Evolutionary conservation across 208 protist species (phyloP).

Genomic region (Crithidia bombi): DNA sequence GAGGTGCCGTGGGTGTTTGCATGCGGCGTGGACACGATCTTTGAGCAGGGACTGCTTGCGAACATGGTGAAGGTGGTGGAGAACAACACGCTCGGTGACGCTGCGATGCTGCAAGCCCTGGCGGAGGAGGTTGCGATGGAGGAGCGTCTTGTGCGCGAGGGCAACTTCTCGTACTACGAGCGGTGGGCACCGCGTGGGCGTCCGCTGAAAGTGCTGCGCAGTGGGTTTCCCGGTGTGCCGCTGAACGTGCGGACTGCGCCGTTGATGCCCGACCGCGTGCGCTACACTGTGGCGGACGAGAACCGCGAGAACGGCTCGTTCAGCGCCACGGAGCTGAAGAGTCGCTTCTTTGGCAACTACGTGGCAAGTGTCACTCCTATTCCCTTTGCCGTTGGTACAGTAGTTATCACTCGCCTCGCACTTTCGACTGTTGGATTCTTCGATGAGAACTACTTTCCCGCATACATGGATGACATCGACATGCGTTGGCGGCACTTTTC

Average conservation of each 20-base stretch:
- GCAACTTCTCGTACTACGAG: conserved; percentile 38
- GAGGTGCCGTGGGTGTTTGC: conserved; percentile 46
- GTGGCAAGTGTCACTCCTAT: conserved; percentile 31
- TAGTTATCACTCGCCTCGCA: conserved; percentile 37
- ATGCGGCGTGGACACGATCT: conserved; percentile 42
- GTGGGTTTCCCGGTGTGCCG: conserved; percentile 34
- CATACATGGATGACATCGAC: conserved; percentile 55
- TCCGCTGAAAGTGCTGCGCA: conserved; percentile 42
- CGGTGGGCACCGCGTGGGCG: conserved; percentile 32
- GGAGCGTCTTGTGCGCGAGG: conserved; percentile 22
- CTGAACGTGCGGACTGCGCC: conserved; percentile 38
- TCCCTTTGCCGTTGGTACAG: conserved; percentile 16
- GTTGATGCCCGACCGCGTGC: conserved; percentile 46
- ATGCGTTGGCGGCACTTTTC: conserved; percentile 25
- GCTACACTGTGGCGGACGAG: conserved; percentile 31
- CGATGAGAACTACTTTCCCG: conserved; percentile 56
- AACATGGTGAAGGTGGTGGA: conserved; percentile 21
- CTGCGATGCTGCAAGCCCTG: conserved; percentile 31
- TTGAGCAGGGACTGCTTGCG: conserved; percentile 36
- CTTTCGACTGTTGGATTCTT: conserved; percentile 40
- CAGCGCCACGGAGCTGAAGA: not conserved
- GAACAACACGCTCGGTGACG: conserved; percentile 25
- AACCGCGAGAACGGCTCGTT: conserved; percentile 21
- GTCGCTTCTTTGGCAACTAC: conserved; percentile 34
- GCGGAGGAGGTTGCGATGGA: conserved; percentile 39